These are phyloP conservation scores for Fusarium drepaniforme DNA, from an alignment of 2,329 filamentous ascomycete species.

Conservation along the genomic window DNA sequence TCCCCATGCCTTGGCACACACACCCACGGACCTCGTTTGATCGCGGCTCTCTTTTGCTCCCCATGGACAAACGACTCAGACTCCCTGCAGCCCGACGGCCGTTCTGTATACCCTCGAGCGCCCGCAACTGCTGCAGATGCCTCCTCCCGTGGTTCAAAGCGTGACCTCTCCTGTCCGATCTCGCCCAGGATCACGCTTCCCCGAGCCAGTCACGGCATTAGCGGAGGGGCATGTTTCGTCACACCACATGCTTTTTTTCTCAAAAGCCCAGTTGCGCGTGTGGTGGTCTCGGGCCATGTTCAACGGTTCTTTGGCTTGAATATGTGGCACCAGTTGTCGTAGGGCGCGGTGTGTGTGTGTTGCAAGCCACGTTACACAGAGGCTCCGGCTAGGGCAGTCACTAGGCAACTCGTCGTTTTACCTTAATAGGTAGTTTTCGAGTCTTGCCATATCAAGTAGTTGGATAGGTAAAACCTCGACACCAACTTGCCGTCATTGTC, in stretches of 20 bases:
- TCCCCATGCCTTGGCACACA: not conserved
- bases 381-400: not conserved
- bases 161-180: not conserved
- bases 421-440: not conserved
- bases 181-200: not conserved
- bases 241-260: not conserved
- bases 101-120: not conserved
- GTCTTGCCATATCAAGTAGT: not conserved
- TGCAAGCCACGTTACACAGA: not conserved
- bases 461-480: not conserved
- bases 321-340: not conserved
- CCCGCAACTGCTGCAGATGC: constrained; percentile 5
- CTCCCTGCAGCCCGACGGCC: constrained; percentile 1
- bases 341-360: not conserved
- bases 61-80: not conserved
- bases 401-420: not conserved
- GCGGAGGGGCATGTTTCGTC: not conserved
- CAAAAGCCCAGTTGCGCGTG: not conserved
- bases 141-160: not conserved
- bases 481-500: not conserved
- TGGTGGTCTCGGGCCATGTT: not conserved
- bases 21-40: not conserved
- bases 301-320: constrained; percentile 1
- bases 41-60: not conserved
- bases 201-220: not conserved